Evolutionary conservation across 352 stramenopile species (phyloP), one percentile per base, ranked within the genome.

Genomic region (Phytophthora ramorum): DNA sequence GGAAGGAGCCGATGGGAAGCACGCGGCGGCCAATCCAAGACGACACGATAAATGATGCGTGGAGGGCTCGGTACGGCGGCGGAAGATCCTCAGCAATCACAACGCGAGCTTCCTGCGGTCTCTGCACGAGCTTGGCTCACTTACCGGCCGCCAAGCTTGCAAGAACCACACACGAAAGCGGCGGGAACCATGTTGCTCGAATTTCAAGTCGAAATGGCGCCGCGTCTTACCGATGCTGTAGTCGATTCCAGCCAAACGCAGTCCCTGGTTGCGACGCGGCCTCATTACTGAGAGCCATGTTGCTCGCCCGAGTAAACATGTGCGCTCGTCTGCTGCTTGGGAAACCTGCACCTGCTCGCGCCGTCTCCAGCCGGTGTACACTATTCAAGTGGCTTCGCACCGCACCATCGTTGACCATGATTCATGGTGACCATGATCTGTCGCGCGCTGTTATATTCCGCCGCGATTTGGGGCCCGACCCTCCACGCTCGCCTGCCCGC

Each of bases 31-130:
- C 59, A 47, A 60, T 60, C 40, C 17, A 32, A 40, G 28, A 17
- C 24, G 38, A 12, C 52, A 49, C 28, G 17, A 51, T 44, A 17
- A 30, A 43, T 66, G 63, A 71, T 71, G 63, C n/a, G 63, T 71
- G 63, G 63, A 71, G 63, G 63, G 63, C 47, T 66, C 40, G 38
- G 41, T 20, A 30, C 46, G 45, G 63, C 48, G 61, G 62, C 47
- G 63, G 63, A 71, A 71, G 56, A 71, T 71, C 63, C 63, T 70
- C 63, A 71, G 63, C 63, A 68, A 60, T 66, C 58, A 24, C 3
- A 43, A n/a, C 3, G 10, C 7, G 26, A 32, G 7, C 26, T 32
- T 32, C 4, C 7, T 32, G 26, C 26, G 26, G 26, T 32, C 26
- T 32, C 26, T 32, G 26, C 2, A 32, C 26, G 26, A 50, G 43